These are phyloP conservation scores for Magnusiomyces ingens DNA, from an alignment of 1,139 yeast genomes.

Conservation along the genomic window DNA sequence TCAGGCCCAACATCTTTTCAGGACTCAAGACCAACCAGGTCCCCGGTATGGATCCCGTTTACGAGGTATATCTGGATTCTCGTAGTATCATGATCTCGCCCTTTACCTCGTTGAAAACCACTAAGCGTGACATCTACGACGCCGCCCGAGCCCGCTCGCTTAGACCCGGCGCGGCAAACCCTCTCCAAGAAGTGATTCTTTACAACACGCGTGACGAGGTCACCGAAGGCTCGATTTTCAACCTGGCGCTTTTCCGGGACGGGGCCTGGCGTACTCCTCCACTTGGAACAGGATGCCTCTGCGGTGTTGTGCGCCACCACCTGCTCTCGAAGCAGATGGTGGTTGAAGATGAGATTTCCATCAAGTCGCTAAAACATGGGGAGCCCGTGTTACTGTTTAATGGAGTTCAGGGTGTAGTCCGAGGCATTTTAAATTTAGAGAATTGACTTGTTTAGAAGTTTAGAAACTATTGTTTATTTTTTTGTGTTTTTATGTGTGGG, in stretches of 20 bases:
- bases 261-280: constrained; percentile 76
- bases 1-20: constrained; percentile 39
- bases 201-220: constrained; percentile 53
- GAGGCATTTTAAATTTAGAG: constrained; percentile 38
- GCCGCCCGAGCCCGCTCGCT: constrained; percentile 48
- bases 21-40: constrained; percentile 34
- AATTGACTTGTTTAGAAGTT: background rate
- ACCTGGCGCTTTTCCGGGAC: constrained; percentile 56
- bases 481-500: background rate
- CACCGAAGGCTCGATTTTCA: constrained; percentile 83
- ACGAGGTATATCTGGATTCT: constrained; percentile 59
- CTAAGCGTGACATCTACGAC: constrained; percentile 57
- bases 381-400: constrained; percentile 68
- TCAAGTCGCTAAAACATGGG: constrained; percentile 48
- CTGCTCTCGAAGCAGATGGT: constrained; percentile 51
- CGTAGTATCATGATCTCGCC: constrained; percentile 54
- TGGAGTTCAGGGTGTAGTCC: constrained; percentile 74
- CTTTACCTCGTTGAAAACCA: constrained; percentile 85
- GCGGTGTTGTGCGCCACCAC: constrained; percentile 74
- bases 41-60: constrained; percentile 33
- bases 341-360: constrained; percentile 46
- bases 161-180: constrained; percentile 17
- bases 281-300: constrained; percentile 69
- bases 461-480: background rate
- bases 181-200: constrained; percentile 61